phyloP scores from a whole-genome alignment of 176 grass and related monocot species.

The Oryza glaberrima region DNA sequence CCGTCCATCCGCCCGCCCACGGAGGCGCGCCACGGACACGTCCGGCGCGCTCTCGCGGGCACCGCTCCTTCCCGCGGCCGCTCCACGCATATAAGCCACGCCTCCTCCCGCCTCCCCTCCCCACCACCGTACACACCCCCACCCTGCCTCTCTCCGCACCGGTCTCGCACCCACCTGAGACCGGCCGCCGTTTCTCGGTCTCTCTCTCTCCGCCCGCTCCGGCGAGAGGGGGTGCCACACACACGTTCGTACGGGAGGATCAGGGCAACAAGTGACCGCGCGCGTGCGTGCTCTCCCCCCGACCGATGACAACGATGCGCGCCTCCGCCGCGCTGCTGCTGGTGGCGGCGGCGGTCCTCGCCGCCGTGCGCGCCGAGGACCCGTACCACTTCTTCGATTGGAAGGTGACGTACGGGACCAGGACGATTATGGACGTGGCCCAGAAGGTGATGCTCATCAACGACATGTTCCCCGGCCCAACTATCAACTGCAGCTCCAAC shows the following conservation, averaged over 20 bases:
- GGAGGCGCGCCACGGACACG: conserved; percentile 28
- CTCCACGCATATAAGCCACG: conserved; percentile 34
- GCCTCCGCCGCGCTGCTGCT: conserved; percentile 35
- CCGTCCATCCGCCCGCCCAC: conserved; percentile 1
- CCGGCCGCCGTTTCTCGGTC: neutral
- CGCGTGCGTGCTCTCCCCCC: neutral
- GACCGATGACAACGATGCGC: conserved; percentile 28
- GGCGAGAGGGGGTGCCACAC: neutral
- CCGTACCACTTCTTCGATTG: conserved; percentile 87
- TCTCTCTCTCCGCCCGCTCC: neutral
- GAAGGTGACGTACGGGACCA: conserved; percentile 87
- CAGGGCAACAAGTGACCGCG: no score
- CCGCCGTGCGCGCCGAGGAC: conserved; percentile 69
- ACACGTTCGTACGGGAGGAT: neutral
- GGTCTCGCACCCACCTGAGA: neutral
- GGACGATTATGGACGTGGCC: conserved; percentile 54
- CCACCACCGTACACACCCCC: conserved; percentile 25
- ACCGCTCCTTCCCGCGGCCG: conserved; percentile 45
- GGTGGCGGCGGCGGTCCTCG: conserved; percentile 41
- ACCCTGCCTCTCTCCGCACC: neutral
- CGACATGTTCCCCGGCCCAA: conserved; percentile 72
- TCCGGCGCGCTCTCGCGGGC: neutral
- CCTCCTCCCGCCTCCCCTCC: conserved; percentile 17
- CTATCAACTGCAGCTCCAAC: conserved; percentile 92
- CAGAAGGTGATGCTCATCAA: conserved; percentile 87